Evolutionary conservation across 2,329 filamentous ascomycete genomes (phyloP).

Genomic region (Xylariaceae sp.): DNA sequence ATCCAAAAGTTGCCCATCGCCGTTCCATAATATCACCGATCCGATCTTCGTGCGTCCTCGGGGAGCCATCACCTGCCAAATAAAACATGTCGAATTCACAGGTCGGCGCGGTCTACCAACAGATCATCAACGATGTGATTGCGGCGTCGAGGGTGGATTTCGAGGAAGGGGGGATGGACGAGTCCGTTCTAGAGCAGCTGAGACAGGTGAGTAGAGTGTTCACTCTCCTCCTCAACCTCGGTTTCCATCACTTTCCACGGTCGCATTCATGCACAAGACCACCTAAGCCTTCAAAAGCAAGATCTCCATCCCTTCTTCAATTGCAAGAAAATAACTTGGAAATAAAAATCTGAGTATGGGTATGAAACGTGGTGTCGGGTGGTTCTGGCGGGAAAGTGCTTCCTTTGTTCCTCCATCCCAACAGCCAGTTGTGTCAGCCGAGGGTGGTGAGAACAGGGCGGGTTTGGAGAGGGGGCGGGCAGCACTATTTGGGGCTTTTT

Average conservation of each 20-base stretch:
- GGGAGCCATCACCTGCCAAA: background rate
- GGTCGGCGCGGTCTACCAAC: conserved; percentile 73
- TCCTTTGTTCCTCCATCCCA: conserved; percentile 12
- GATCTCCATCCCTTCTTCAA: background rate
- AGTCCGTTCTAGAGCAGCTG: conserved; percentile 79
- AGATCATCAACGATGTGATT: conserved; percentile 79
- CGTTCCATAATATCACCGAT: background rate
- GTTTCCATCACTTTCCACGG: conserved; percentile 1
- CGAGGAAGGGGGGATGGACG: conserved; percentile 90
- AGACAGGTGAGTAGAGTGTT: conserved; percentile 61
- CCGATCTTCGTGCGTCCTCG: conserved; percentile 1
- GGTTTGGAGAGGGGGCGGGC: conserved; percentile 40
- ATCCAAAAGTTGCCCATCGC: background rate
- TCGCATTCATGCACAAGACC: conserved; percentile 2
- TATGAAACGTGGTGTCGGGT: conserved; percentile 4
- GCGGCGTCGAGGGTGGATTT: conserved; percentile 91
- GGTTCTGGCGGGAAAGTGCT: conserved; percentile 3
- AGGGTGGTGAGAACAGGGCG: conserved; percentile 35
- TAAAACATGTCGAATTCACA: conserved; percentile 53
- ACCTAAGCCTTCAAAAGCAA: background rate
- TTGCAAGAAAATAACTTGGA: background rate
- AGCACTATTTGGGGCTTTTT: conserved; percentile 53
- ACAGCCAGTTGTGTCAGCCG: conserved; percentile 26
- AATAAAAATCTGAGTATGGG: background rate
- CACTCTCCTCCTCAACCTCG: background rate